A percentile compares a stretch with the other conserved stretches of the same genome.
Conservation (phyloP, 345 rosid genomes). For the Viola odorata region DNA sequence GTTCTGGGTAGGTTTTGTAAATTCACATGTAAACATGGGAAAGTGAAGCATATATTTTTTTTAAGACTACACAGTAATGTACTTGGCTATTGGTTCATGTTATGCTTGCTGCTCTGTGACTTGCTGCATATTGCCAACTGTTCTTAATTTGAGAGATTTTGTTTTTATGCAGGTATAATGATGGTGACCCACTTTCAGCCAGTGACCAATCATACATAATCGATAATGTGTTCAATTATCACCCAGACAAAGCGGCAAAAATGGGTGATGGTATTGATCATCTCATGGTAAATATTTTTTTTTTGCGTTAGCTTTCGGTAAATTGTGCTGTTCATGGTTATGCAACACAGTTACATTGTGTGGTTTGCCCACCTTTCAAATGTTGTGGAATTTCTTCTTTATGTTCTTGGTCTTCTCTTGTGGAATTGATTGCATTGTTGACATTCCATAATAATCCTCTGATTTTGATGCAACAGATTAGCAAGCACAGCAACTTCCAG, state of each 20-base stretch:
- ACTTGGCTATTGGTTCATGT: not conserved
- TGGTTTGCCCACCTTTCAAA: not conserved
- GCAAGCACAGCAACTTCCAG: slow-evolving; percentile 47
- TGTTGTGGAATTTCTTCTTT: not conserved
- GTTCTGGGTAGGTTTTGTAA: slow-evolving; percentile 46
- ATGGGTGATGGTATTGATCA: slow-evolving; percentile 72
- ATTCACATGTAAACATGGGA: not conserved
- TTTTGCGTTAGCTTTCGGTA: not conserved
- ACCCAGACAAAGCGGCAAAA: slow-evolving; percentile 70
- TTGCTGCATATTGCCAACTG: slow-evolving; percentile 2
- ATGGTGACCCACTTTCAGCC: slow-evolving; percentile 68
- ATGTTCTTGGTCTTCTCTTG: not conserved
- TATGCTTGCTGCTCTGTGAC: not conserved
- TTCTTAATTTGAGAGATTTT: slow-evolving; percentile 8
- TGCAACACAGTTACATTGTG: not conserved
- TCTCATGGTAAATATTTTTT: slow-evolving; percentile 47
- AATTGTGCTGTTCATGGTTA: not conserved
- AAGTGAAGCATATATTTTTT: not conserved
- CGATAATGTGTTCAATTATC: slow-evolving; percentile 62
- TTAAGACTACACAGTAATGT: too few relatives aligned
- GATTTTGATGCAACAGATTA: slow-evolving; percentile 41
- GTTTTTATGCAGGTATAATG: slow-evolving; percentile 54
- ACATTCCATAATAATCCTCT: not conserved
- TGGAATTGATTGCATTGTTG: not conserved
- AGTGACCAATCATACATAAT: slow-evolving; percentile 54